Evolutionary conservation across 2,329 filamentous ascomycete species (phyloP).

Genomic region (Bipolaris oryzae): DNA sequence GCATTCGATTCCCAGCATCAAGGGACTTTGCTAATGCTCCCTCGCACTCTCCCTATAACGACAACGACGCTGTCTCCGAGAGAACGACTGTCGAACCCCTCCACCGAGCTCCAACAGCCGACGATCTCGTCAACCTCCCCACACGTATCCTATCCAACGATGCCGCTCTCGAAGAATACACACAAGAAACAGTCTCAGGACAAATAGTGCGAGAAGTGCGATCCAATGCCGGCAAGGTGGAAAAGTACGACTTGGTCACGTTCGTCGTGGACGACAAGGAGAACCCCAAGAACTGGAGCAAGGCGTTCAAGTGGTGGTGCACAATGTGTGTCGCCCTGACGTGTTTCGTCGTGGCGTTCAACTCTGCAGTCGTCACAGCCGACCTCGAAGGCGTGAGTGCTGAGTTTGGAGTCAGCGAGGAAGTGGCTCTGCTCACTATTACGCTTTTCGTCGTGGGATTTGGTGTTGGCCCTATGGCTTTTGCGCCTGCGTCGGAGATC

Average conservation of each 20-base stretch:
- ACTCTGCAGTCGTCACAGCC: conserved; percentile 77
- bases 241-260: conserved; percentile 67
- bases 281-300: conserved; percentile 87
- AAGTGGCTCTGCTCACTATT: conserved; percentile 74
- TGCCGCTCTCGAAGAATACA: conserved; percentile 67
- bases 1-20: conserved; percentile 13
- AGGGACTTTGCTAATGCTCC: conserved; percentile 21
- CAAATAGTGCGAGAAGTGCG: conserved; percentile 62
- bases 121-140: conserved; percentile 64
- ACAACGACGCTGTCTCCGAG: conserved; percentile 24
- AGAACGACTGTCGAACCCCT: conserved; percentile 20
- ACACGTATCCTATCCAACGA: conserved; percentile 67
- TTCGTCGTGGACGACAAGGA: conserved; percentile 74
- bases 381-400: conserved; percentile 69
- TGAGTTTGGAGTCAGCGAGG: conserved; percentile 71
- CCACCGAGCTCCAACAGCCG: conserved; percentile 34
- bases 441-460: conserved; percentile 83
- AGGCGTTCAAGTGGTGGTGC: conserved; percentile 74
- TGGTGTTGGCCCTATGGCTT: conserved; percentile 78
- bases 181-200: conserved; percentile 65
- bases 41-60: conserved; percentile 7
- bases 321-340: conserved; percentile 79
- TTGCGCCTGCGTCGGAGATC: conserved; percentile 79
- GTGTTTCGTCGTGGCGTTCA: conserved; percentile 56
- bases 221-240: conserved; percentile 61